Evolutionary conservation across 805 yeast species (phyloP), one percentile per base, ranked within the genome.

Genomic region (Hanseniaspora guilliermondii): DNA sequence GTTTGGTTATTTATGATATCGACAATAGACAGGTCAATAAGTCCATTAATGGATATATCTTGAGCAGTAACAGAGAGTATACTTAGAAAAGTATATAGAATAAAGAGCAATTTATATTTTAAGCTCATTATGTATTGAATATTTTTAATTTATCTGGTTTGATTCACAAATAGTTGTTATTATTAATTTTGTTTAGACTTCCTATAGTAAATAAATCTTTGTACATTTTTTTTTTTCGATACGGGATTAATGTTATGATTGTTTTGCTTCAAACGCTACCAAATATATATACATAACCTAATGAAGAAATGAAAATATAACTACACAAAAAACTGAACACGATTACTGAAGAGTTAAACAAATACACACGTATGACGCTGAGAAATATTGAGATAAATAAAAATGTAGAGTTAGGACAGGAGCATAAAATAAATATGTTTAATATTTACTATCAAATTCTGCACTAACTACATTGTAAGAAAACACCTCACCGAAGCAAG

Each of bases 31-130:
- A 62, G 38, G 40, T 65, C 65, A 16, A 68, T 57, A 48, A 60
- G 59, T 16, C 70, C 69, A 35, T 58, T 61, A 24, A 66, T 58
- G 17, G 61, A 60, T n/a, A 61, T 61, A 11, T 61, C 61, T 33
- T 33, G 17, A 6, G 46, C 46, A n/a, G 16, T 27, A 4, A 42
- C 32, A 25, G 27, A n/a, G 12, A 27, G 8, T 16, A 27, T 4
- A 16, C 46, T 12, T 9, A 27, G 8, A 7, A 42, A 12, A 4
- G 22, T 21, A 17, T 27, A 27, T 4, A 27, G 14, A 11, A 42
- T 6, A 3, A 24, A 12, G 27, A 19, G 17, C 14, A 42, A 7
- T 8, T 27, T 42, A 25, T 25, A 9, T 25, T 25, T 42, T 8
- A 42, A 17, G 17, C 11, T 25, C 46, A 42, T 42, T 16, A 1